These are phyloP conservation scores for Adansonia madagascariensis DNA, from an alignment of 441 rosid species.

Conservation along the genomic window DNA sequence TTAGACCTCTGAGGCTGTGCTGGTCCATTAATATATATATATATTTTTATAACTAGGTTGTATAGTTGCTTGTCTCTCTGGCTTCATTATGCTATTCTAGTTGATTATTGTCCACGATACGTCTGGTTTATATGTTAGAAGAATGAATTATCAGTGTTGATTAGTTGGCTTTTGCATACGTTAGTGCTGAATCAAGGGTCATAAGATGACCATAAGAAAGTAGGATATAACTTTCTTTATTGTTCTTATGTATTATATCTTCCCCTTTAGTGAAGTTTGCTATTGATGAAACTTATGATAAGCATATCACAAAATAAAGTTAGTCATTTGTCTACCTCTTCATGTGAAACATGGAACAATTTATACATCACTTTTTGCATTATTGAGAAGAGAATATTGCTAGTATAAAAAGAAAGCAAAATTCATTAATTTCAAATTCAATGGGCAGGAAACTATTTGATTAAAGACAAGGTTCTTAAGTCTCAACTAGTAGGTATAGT, in stretches of 20 bases:
- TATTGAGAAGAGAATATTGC: background rate
- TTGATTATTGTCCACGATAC: background rate
- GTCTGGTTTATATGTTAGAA: background rate
- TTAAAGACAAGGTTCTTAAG: conserved; percentile 10
- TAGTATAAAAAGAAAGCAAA: conserved; percentile 7
- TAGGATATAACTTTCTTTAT: background rate
- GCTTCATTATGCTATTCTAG: conserved; percentile 10
- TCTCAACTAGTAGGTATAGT: background rate
- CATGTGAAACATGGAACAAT: background rate
- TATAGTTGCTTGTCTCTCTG: background rate
- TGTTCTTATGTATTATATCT: background rate
- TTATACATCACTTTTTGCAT: background rate
- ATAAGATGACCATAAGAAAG: background rate
- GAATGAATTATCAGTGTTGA: conserved; percentile 1
- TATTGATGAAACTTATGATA: background rate
- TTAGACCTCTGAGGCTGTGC: background rate
- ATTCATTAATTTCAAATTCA: background rate
- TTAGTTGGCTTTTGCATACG: background rate
- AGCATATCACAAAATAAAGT: background rate
- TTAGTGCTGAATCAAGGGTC: conserved; percentile 6
- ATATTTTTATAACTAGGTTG: background rate
- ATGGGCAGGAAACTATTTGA: background rate
- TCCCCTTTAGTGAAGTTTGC: conserved; percentile 5
- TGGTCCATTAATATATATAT: background rate
- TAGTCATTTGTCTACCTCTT: background rate